Percentiles rank a stretch among this genome's conserved stretches.
These are phyloP conservation scores for Myochromella boudieri DNA, from an alignment of 768 basidiomycete species.

Conservation along the genomic window DNA sequence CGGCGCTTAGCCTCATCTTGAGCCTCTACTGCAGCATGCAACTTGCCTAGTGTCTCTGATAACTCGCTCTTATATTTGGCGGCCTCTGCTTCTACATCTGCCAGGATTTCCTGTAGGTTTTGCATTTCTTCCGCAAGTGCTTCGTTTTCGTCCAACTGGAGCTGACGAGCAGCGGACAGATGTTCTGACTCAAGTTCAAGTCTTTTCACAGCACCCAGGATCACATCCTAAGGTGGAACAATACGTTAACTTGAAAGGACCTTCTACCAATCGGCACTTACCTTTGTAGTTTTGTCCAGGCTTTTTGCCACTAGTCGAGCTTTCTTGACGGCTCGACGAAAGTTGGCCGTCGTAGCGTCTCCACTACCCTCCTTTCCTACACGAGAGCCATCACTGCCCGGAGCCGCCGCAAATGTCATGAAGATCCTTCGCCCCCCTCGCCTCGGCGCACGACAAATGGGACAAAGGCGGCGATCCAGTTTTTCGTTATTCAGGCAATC, in stretches of 20 bases:
- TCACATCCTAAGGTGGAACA: too few relatives aligned
- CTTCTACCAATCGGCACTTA: too few relatives aligned
- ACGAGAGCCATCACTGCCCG: background rate
- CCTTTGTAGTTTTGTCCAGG: constrained; percentile 3
- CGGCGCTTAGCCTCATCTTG: constrained; percentile 2
- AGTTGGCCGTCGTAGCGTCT: background rate
- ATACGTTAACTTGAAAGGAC: too few relatives aligned
- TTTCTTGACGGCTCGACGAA: constrained; percentile 12
- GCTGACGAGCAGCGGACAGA: constrained; percentile 3
- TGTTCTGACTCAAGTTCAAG: constrained; percentile 1
- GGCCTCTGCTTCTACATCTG: too few relatives aligned
- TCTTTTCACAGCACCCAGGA: constrained; percentile 3
- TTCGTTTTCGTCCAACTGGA: constrained; percentile 7
- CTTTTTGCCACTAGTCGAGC: constrained; percentile 2
- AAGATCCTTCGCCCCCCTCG: constrained; percentile 12
- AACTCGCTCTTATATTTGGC: background rate
- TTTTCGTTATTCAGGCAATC: constrained; percentile 6
- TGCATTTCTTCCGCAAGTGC: too few relatives aligned
- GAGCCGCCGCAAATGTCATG: constrained; percentile 11
- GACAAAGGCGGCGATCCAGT: background rate
- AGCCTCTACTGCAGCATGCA: background rate
- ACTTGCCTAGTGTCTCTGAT: background rate
- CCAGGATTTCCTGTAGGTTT: too few relatives aligned
- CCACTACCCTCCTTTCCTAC: constrained; percentile 4
- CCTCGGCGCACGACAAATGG: constrained; percentile 14